Base-by-base conservation (phyloP, 2,329 filamentous ascomycete species). In the Pseudopithomyces maydicus region DNA sequence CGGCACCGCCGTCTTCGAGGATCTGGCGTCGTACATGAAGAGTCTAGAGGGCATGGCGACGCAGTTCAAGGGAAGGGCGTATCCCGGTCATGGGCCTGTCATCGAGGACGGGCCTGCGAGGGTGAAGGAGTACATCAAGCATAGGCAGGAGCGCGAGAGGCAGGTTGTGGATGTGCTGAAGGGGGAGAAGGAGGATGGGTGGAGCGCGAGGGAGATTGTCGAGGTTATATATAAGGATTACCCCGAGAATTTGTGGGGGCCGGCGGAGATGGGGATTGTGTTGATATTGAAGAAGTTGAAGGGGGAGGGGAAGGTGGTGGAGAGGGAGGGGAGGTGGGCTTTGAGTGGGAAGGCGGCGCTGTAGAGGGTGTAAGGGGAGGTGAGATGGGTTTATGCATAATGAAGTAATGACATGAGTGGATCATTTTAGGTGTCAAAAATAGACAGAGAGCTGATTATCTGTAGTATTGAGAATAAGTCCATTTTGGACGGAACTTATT, bases 81-180 rank as follows among this genome's bases (percentile, higher is more conserved):
- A 97, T 73, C 94, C 95, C 0, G 94, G 91, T 3, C 95, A 99
- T 69, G 95, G 95, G 0, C 84, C 88, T 0, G 85, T 95, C 2
- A 82, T 98, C 22, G 84, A 88, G 36, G 84, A 95, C 59, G 91
- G 90, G 0, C 84, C 82, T 22, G 80, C 78, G 22, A 94, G 87
- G 71, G 89, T 98, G 52, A 67, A 78, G 19, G 91, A 97, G 74
- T 98, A 99, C 72, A 90, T 98, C 64, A 75, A 80, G 58, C 95
- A 98, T 78, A 84, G 94, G 32, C 84, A 86, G 67, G 84, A 90
- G 77, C 84, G 95, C 20, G 94, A 98, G 76, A 70, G 68, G 71
- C 74, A 72, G 66, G 73, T 72, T 17, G 61, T 76, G 33, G 74
- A 77, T 42, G 74, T 78, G 15, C 39, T 73, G 50, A 44, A 63